Evolutionary conservation across 2,329 filamentous ascomycete genomes (phyloP), one percentile per base, ranked within the genome.

Genomic region (Chaetoscypha palmicola): DNA sequence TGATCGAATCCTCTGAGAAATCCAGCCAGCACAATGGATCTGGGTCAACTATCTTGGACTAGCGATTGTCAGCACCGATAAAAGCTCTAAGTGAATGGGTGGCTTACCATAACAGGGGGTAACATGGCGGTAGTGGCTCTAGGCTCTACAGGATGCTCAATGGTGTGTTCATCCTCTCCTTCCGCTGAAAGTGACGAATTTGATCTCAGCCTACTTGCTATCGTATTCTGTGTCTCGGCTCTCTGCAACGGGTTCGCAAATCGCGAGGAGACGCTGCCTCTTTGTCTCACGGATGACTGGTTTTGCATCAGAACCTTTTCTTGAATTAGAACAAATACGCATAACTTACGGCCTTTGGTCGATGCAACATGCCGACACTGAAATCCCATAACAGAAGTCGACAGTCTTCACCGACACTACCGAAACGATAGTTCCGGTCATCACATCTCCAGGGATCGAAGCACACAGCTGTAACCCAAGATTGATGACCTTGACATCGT

Each of bases 391-490:
- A 70, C 47, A 95, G 78, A 14, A 98, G 70, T 45, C 89, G 76
- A 57, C 90, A 87, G 62, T 98, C 92, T 62, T 97, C 91, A 11
- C 91, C 92, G 1, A 98, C 91, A 58, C 88, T 95, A 22, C 92
- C 92, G 58, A 98, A 95, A 1, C 92, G 79, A 66, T 98, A 98
- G 57, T 88, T 97, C 56, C 85, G 80, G 61, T 94, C 88, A 60
- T 98, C 92, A 60, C 92, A 98, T 51, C 90, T 78, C 92, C 92
- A 98, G 0, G 89, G 89, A 62, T 98, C 92, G 62, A 97, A 98
- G 3, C 88, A 87, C 30, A 98, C 87, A 12, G 83, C 81, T 3
- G 88, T 89, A 1, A 98, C 90, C 89, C 89, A 98, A 3, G 89
- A 95, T 52, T 94, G 84, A 65, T 98, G 92, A 2, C 92, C 92